These are phyloP conservation scores for Diaporthe eres DNA, from an alignment of 2,329 filamentous ascomycete genomes.

Conservation along the genomic window DNA sequence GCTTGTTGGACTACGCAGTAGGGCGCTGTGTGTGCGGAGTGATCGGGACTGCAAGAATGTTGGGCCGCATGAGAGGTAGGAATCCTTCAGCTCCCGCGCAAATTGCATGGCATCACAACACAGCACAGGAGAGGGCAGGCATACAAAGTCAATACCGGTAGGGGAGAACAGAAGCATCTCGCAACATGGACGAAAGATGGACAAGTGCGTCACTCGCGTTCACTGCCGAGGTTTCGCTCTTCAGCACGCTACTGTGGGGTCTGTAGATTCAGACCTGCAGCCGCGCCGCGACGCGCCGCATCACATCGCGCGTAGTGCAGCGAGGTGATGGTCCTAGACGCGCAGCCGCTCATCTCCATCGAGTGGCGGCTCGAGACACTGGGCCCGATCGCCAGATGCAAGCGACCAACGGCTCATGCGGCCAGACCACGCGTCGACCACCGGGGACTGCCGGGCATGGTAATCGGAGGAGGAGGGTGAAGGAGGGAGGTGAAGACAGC, in stretches of 20 bases:
- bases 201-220: neutral
- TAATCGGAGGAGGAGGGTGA: neutral
- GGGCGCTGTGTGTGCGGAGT: neutral
- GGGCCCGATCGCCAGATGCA: conserved; percentile 21
- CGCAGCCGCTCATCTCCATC: conserved; percentile 28
- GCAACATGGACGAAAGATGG: neutral
- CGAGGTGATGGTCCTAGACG: neutral
- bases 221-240: neutral
- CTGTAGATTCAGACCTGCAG: conserved; percentile 1
- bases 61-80: neutral
- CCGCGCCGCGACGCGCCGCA: conserved; percentile 17
- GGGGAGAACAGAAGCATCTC: neutral
- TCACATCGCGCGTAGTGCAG: neutral
- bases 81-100: neutral
- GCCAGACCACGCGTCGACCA: neutral
- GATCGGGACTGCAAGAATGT: neutral
- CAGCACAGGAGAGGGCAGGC: neutral
- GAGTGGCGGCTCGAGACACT: conserved; percentile 5
- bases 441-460: too few species aligned
- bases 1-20: neutral
- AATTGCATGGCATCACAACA: neutral
- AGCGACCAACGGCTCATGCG: neutral
- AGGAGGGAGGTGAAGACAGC: neutral
- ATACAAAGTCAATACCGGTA: neutral
- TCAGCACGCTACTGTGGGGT: neutral